A percentile compares a stretch with the other conserved stretches of the same genome.
Evolutionary conservation across 2,329 filamentous ascomycete species (phyloP).

Genomic region (Pseudogymnoascus sp.): DNA sequence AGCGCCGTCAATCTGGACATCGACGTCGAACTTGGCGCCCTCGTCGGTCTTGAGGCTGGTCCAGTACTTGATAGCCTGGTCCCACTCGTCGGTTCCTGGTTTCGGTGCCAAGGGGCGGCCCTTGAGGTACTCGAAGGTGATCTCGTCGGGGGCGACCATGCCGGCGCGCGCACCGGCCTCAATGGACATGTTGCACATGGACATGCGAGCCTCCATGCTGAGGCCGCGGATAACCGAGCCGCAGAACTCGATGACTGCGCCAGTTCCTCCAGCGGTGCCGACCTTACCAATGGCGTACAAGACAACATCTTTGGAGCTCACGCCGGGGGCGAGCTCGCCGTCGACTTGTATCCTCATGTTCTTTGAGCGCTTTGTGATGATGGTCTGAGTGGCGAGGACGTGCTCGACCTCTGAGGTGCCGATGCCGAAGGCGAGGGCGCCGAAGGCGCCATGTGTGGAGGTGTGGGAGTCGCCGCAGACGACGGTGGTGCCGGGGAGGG

Average conservation of each 20-base stretch:
- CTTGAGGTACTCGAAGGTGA: slow-evolving; percentile 91
- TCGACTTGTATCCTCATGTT: slow-evolving; percentile 98
- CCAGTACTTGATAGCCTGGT: slow-evolving; percentile 84
- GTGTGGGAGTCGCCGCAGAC: slow-evolving; percentile 98
- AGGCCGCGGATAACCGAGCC: slow-evolving; percentile 82
- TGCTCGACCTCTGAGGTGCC: slow-evolving; percentile 98
- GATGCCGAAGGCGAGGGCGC: slow-evolving; percentile 89
- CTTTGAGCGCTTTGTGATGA: slow-evolving; percentile 91
- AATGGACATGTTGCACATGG: slow-evolving; percentile 99
- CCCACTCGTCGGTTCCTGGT: slow-evolving; percentile 78
- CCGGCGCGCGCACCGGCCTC: slow-evolving; percentile 91
- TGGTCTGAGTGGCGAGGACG: slow-evolving; percentile 89
- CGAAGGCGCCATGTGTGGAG: slow-evolving; percentile 95
- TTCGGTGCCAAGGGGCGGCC: slow-evolving; percentile 81
- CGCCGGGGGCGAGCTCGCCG: slow-evolving; percentile 78
- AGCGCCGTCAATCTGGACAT: slow-evolving; percentile 82
- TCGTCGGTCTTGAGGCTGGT: slow-evolving; percentile 73
- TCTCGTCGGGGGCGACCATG: slow-evolving; percentile 93
- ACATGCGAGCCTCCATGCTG: slow-evolving; percentile 97
- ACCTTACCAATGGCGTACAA: slow-evolving; percentile 89
- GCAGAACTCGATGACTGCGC: slow-evolving; percentile 93
- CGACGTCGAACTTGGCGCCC: slow-evolving; percentile 82
- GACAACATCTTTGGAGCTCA: slow-evolving; percentile 93
- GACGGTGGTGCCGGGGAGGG: slow-evolving; percentile 89
- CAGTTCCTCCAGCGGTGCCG: slow-evolving; percentile 89